Evolutionary conservation across 306 rosid species (phyloP).

Genomic region (Dalbergia oliveri): DNA sequence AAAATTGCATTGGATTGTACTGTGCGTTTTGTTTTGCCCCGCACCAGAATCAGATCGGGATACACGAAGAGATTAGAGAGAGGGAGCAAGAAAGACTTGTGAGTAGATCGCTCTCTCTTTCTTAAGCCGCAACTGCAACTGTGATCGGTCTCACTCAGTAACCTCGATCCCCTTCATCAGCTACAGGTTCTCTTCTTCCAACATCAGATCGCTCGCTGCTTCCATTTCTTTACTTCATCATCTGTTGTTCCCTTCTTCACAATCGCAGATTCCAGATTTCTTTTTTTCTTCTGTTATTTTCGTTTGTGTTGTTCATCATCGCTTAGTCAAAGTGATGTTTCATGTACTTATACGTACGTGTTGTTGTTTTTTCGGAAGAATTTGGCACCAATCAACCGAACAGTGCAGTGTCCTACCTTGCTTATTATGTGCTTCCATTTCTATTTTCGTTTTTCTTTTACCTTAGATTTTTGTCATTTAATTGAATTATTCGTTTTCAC

Average conservation of each 20-base stretch:
- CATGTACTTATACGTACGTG: background rate
- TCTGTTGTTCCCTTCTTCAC: background rate
- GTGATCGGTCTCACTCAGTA: background rate
- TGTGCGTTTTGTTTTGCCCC: slow-evolving; percentile 10
- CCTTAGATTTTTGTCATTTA: background rate
- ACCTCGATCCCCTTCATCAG: slow-evolving; percentile 2
- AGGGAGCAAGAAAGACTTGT: background rate
- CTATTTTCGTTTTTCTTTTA: background rate
- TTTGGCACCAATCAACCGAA: background rate
- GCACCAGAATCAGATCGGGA: slow-evolving; percentile 40
- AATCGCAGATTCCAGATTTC: background rate
- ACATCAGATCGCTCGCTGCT: background rate
- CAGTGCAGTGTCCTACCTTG: background rate
- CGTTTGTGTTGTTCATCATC: background rate
- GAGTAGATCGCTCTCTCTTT: slow-evolving; percentile 1
- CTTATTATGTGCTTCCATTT: background rate
- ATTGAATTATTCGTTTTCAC: background rate
- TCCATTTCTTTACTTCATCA: slow-evolving; percentile 1
- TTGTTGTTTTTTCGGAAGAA: background rate
- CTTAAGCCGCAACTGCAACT: slow-evolving; percentile 11
- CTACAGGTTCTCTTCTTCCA: background rate
- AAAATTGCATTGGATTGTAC: background rate
- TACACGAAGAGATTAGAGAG: background rate
- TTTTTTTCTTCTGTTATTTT: background rate
- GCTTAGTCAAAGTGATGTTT: background rate